Conservation (phyloP, 768 basidiomycete genomes). For the Lentinula lateritia region DNA sequence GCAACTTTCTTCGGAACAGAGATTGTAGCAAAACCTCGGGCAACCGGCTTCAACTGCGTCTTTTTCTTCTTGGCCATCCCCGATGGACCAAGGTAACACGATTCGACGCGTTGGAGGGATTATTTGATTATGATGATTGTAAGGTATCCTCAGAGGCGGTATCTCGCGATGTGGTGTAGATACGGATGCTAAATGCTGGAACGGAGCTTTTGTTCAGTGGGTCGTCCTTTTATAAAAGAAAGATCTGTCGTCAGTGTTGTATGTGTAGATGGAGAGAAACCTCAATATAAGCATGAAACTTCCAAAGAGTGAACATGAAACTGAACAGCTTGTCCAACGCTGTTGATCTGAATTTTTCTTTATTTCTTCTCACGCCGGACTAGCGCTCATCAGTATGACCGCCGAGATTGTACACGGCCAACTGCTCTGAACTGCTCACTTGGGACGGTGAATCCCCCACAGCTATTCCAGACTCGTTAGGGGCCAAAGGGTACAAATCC, state of each 20-base stretch:
- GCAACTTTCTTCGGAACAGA: constrained; percentile 75
- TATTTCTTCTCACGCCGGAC: neutral
- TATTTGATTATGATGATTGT: neutral
- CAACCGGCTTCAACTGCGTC: constrained; percentile 68
- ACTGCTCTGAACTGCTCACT: too few species aligned
- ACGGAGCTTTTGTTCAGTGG: neutral
- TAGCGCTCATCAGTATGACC: too few species aligned
- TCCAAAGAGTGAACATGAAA: neutral
- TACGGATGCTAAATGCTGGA: neutral
- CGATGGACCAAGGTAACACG: constrained; percentile 15
- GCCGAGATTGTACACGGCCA: too few species aligned
- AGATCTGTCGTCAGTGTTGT: neutral
- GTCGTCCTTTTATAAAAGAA: neutral
- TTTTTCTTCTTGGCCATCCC: constrained; percentile 84
- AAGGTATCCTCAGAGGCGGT: neutral
- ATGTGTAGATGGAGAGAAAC: neutral
- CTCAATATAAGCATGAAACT: neutral
- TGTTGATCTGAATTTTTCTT: neutral
- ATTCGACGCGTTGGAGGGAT: neutral
- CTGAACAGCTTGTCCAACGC: neutral
- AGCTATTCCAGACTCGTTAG: too few species aligned
- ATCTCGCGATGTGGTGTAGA: neutral
- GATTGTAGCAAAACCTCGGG: constrained; percentile 75
- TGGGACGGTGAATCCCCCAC: too few species aligned
- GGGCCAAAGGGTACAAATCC: too few species aligned